Conservation (phyloP, 2,329 filamentous ascomycete genomes). For the Fusarium illudens region DNA sequence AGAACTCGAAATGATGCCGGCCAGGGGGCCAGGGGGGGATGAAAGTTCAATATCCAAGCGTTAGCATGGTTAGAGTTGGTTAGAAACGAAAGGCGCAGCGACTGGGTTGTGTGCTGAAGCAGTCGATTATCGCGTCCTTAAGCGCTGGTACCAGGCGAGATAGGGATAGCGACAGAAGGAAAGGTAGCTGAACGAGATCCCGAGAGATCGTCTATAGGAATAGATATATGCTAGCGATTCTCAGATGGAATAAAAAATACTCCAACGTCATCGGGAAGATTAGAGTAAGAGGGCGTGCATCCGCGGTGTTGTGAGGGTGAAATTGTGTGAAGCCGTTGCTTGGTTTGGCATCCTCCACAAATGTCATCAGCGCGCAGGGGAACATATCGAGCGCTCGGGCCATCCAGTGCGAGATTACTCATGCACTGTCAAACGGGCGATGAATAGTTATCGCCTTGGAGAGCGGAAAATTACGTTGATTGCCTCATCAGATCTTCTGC, state of each 20-base stretch:
- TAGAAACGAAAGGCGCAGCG: background rate
- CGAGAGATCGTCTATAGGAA: background rate
- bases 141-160: background rate
- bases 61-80: background rate
- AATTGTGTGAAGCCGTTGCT: background rate
- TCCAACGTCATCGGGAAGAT: background rate
- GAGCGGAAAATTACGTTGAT: background rate
- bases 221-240: background rate
- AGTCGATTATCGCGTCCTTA: background rate
- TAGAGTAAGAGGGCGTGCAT: background rate
- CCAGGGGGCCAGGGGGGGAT: background rate
- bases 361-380: background rate
- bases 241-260: background rate
- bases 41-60: background rate
- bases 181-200: background rate
- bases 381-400: background rate
- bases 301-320: background rate
- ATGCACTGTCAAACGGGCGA: background rate
- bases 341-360: background rate
- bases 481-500: background rate
- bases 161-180: background rate
- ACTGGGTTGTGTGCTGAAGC: background rate
- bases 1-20: background rate
- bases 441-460: background rate
- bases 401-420: background rate